Base-by-base conservation (phyloP, 495 filamentous ascomycete species). In the Rostrohypoxylon terebratum region DNA sequence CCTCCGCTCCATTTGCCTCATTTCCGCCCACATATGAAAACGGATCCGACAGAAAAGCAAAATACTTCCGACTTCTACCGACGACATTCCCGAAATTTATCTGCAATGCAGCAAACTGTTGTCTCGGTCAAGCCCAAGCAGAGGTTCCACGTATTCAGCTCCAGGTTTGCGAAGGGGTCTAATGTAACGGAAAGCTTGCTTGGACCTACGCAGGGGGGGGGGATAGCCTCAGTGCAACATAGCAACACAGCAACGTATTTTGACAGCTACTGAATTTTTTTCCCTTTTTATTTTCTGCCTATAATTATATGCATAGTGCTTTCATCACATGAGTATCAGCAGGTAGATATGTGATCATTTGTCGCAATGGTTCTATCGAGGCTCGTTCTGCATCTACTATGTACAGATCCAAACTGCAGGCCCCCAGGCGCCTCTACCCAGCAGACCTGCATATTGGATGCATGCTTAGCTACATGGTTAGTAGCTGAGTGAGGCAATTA, bases 11-110 rank as follows among this genome's bases (percentile, higher is more conserved):
- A n/a, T 34, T 25, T 33, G 2, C 51, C 10, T 34, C 13, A 34
- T 18, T 18, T 28, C n/a, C n/a, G 31, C 31, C 23, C 58, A 16
- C 44, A 47, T 50, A 54, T 45, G 53, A 45, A 55, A 55, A 60
- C 45, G 25, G 31, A 57, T 25, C 14, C 68, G 34, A 48, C 28
- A 28, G 44, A 40, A 18, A 25, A 62, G 4, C 50, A 2, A 54
- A 58, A 31, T 28, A 50, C 16, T 16, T 59, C 69, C 69, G 69
- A 59, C 40, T 66, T 59, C 69, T 67, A 57, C 69, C 69, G 69
- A 72, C 38, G 14, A 62, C 44, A 20, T 18, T 67, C 25, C 55
- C 62, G 40, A 55, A 20, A 53, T 23, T 42, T 34, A 48, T 64
- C 33, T 59, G 59, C 33, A 51, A 51, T 23, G 28, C 60, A 50